phyloP scores from a whole-genome alignment of 2,329 filamentous ascomycete genomes.

The Botrytis porri region DNA sequence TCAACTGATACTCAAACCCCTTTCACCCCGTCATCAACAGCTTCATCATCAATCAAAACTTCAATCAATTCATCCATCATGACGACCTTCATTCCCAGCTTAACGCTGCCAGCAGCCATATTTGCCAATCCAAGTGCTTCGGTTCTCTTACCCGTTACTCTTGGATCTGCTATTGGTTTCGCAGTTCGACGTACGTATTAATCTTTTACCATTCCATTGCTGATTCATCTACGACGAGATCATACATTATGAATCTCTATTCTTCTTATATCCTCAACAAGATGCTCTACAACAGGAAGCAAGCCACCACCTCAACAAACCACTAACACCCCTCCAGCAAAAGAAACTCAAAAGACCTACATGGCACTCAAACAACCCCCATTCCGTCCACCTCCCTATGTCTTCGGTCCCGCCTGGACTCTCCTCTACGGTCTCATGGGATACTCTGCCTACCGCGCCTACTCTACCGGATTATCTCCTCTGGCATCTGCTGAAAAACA shows the following conservation, averaged over 20 bases:
- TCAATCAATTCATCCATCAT: slow-evolving; percentile 47
- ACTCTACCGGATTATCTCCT: slow-evolving; percentile 59
- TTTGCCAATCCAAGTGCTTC: slow-evolving; percentile 71
- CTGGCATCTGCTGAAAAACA: slow-evolving; percentile 28
- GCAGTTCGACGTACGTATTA: slow-evolving; percentile 57
- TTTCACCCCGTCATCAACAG: not conserved
- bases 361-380: slow-evolving; percentile 65
- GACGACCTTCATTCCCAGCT: slow-evolving; percentile 75
- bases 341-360: slow-evolving; percentile 61
- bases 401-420: slow-evolving; percentile 66
- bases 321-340: slow-evolving; percentile 42
- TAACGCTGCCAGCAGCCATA: slow-evolving; percentile 69
- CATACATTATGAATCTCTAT: not conserved
- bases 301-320: not conserved
- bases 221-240: not conserved
- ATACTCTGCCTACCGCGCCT: slow-evolving; percentile 79
- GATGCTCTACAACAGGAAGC: not conserved
- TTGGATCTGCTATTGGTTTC: slow-evolving; percentile 73
- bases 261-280: not conserved
- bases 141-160: slow-evolving; percentile 69
- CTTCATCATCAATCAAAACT: not conserved
- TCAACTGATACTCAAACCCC: not conserved
- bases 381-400: slow-evolving; percentile 55
- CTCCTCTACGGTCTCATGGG: slow-evolving; percentile 76
- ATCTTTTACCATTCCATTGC: not conserved